These are phyloP conservation scores for Phellopilus nigrolimitatus DNA, from an alignment of 1,284 basidiomycete genomes.

Conservation along the genomic window DNA sequence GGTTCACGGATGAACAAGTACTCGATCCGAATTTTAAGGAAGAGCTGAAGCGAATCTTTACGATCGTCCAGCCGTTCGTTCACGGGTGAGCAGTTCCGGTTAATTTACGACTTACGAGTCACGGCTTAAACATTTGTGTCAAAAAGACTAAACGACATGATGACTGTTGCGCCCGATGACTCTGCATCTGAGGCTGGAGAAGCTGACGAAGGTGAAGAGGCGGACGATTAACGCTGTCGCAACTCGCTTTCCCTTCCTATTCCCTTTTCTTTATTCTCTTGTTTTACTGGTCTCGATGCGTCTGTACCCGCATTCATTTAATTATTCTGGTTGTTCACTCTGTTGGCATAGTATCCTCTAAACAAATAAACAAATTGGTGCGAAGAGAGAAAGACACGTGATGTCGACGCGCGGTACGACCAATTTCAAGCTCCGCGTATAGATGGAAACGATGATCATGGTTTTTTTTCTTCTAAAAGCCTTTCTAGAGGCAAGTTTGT, in stretches of 20 bases:
- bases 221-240: not conserved
- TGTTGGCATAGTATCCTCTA: no score
- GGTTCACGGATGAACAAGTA: slow-evolving; percentile 76
- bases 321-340: not conserved
- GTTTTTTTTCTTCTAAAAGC: no score
- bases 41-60: slow-evolving; percentile 49
- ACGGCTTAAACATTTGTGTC: not conserved
- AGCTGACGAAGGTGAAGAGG: not conserved
- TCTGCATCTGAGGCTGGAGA: slow-evolving; percentile 33
- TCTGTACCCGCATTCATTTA: not conserved
- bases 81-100: slow-evolving; percentile 55
- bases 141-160: slow-evolving; percentile 62
- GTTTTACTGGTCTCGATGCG: no score
- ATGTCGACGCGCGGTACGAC: no score
- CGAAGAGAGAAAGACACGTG: no score
- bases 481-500: no score
- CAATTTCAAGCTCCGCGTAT: no score
- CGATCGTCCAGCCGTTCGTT: slow-evolving; percentile 69
- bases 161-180: slow-evolving; percentile 41
- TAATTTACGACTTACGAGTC: slow-evolving; percentile 1
- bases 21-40: slow-evolving; percentile 62
- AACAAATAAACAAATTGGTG: no score
- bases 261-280: not conserved
- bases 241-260: not conserved
- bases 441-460: no score